Conservation (phyloP, 1,139 yeast species). For the Zhuliangozyma parablackwelliae region DNA sequence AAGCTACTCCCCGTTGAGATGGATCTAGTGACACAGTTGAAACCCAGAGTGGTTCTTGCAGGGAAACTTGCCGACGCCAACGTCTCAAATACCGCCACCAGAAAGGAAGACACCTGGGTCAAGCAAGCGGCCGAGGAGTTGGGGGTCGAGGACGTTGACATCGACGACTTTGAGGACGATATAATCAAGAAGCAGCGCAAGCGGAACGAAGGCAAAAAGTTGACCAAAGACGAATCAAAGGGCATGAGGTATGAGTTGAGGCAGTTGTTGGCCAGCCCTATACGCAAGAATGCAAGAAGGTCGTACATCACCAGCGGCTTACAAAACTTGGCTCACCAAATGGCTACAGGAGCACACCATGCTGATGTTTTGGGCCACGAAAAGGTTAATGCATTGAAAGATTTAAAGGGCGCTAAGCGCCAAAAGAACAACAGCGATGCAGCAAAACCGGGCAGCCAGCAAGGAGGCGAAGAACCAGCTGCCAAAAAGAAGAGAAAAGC, state of each 20-base stretch:
- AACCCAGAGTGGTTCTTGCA: conserved; percentile 65
- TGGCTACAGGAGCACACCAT: conserved; percentile 70
- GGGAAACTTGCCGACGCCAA: conserved; percentile 71
- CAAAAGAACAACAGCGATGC: conserved; percentile 14
- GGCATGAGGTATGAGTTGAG: conserved; percentile 53
- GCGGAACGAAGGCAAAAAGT: conserved; percentile 53
- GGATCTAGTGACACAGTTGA: conserved; percentile 66
- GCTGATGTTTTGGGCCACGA: conserved; percentile 67
- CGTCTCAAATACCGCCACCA: conserved; percentile 53
- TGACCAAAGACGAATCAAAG: conserved; percentile 48
- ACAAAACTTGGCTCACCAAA: conserved; percentile 77
- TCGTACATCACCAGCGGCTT: conserved; percentile 84
- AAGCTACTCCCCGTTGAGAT: conserved; percentile 73
- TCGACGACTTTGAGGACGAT: conserved; percentile 60
- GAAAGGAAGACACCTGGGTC: conserved; percentile 78
- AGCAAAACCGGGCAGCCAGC: conserved; percentile 7
- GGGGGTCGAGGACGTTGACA: conserved; percentile 71
- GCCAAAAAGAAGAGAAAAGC: conserved; percentile 1
- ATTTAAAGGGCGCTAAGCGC: conserved; percentile 38
- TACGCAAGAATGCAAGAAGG: conserved; percentile 65
- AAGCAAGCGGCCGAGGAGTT: conserved; percentile 89
- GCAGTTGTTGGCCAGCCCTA: conserved; percentile 50
- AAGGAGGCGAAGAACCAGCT: conserved; percentile 1
- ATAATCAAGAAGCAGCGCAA: conserved; percentile 59
- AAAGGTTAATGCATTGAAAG: conserved; percentile 66